phyloP scores from a whole-genome alignment of 2,329 filamentous ascomycete genomes.

The Paraphoma chrysanthemicola region DNA sequence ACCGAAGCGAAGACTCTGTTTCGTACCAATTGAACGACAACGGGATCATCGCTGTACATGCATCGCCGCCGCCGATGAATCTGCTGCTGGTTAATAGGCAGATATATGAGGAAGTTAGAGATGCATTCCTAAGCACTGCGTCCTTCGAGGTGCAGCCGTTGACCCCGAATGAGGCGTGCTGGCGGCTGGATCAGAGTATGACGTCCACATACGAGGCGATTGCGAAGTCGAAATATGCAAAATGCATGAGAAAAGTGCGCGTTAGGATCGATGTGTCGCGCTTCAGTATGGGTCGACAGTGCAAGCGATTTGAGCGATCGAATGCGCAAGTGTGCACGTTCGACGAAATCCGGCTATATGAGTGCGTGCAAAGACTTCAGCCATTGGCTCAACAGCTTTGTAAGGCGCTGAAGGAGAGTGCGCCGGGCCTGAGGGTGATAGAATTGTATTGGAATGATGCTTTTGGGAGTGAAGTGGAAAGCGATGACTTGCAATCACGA shows the following conservation, averaged over 20 bases:
- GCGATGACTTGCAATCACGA: constrained; percentile 7
- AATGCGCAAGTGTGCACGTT: constrained; percentile 2
- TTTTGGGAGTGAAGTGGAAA: constrained; percentile 4
- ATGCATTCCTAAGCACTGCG: constrained; percentile 6
- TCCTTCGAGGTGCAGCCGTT: constrained; percentile 13
- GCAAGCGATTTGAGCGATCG: not conserved
- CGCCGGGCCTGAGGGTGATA: constrained; percentile 6
- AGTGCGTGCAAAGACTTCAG: constrained; percentile 4
- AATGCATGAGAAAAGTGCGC: constrained; percentile 2
- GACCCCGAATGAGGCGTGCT: constrained; percentile 8
- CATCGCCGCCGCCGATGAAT: constrained; percentile 1
- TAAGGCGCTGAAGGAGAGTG: constrained; percentile 2
- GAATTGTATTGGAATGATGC: constrained; percentile 18
- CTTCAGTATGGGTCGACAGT: not conserved
- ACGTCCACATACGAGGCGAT: constrained; percentile 8
- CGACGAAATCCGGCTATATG: constrained; percentile 6
- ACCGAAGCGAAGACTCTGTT: not conserved
- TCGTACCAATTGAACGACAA: constrained; percentile 4
- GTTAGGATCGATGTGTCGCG: constrained; percentile 8
- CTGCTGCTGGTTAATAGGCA: constrained; percentile 11
- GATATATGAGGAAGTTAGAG: constrained; percentile 5
- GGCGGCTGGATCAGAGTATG: constrained; percentile 4
- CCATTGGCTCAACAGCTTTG: constrained; percentile 6
- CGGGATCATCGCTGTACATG: constrained; percentile 9
- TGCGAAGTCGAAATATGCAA: not conserved